Evolutionary conservation across 371 early-diverging fungal species (phyloP).

Genomic region (Mucor plumbeus): DNA sequence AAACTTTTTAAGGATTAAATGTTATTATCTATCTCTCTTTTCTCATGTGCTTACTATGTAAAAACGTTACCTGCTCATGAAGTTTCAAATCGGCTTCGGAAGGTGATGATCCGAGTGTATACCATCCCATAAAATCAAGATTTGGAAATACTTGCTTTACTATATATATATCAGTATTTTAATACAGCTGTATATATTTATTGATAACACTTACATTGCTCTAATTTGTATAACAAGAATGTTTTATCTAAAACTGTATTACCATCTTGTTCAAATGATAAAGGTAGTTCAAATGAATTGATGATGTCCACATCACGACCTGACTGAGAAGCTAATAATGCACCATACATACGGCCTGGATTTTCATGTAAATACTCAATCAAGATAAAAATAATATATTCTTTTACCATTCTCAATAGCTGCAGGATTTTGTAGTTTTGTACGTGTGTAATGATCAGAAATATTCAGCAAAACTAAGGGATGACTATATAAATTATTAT

Average conservation of each 20-base stretch:
- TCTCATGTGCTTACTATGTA: not conserved
- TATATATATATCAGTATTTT: constrained; percentile 30
- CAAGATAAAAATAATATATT: not conserved
- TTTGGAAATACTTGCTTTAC: constrained; percentile 86
- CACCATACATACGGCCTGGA: constrained; percentile 71
- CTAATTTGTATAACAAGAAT: constrained; percentile 73
- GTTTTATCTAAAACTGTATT: constrained; percentile 56
- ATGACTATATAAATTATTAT: constrained; percentile 58
- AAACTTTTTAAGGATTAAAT: constrained; percentile 47
- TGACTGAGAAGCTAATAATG: constrained; percentile 80
- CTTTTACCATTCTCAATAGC: constrained; percentile 42
- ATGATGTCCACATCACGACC: constrained; percentile 86
- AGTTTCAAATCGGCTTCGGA: constrained; percentile 67
- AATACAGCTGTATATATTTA: not conserved
- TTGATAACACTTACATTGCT: constrained; percentile 67
- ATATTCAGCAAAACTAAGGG: constrained; percentile 86
- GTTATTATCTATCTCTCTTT: not conserved
- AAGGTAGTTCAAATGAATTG: constrained; percentile 81
- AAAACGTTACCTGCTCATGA: constrained; percentile 69
- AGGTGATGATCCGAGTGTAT: constrained; percentile 69
- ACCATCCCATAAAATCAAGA: constrained; percentile 89
- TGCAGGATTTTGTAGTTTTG: constrained; percentile 62
- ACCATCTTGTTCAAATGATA: constrained; percentile 42
- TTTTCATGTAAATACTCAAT: not conserved
- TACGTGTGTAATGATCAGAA: constrained; percentile 85